phyloP scores from a whole-genome alignment of 306 rosid genomes.

The Dryas alaskensis region DNA sequence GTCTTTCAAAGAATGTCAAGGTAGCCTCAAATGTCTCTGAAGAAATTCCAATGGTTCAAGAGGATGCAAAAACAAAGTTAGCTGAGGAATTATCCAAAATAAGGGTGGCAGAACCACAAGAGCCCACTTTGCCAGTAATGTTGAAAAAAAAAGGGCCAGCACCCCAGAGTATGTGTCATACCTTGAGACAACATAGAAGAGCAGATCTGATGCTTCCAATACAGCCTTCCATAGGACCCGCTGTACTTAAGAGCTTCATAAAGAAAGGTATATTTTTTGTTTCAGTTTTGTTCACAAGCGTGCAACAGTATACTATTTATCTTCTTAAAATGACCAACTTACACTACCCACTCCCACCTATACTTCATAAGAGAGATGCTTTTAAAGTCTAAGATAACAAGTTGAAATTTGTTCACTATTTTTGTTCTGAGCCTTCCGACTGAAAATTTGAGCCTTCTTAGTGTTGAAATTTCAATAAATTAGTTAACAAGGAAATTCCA shows the following conservation, averaged over 20 bases:
- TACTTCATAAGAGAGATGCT: background rate
- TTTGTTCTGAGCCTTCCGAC: background rate
- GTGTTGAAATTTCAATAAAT: background rate
- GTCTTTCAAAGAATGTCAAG: slow-evolving; percentile 31
- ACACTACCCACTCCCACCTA: background rate
- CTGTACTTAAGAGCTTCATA: slow-evolving; percentile 30
- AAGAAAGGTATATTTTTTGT: slow-evolving; percentile 49
- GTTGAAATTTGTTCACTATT: background rate
- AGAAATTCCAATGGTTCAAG: slow-evolving; percentile 44
- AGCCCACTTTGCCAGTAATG: slow-evolving; percentile 23
- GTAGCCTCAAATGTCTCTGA: slow-evolving; percentile 29
- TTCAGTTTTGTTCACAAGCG: slow-evolving; percentile 13
- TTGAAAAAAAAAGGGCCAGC: slow-evolving; percentile 28
- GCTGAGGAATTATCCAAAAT: slow-evolving; percentile 69
- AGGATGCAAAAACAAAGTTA: slow-evolving; percentile 53
- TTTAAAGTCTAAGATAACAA: background rate
- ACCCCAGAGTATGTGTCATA: slow-evolving; percentile 25
- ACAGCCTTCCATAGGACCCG: slow-evolving; percentile 35
- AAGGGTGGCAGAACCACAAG: slow-evolving; percentile 57
- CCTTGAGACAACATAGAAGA: slow-evolving; percentile 27
- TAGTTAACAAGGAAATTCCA: background rate
- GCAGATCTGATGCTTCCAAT: slow-evolving; percentile 26
- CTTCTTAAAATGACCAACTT: slow-evolving; percentile 7
- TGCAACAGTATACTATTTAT: slow-evolving; percentile 16
- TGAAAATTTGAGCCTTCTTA: background rate